Base-by-base conservation (phyloP, 1,139 yeast species). In the Entelexis paramagnoliae region DNA sequence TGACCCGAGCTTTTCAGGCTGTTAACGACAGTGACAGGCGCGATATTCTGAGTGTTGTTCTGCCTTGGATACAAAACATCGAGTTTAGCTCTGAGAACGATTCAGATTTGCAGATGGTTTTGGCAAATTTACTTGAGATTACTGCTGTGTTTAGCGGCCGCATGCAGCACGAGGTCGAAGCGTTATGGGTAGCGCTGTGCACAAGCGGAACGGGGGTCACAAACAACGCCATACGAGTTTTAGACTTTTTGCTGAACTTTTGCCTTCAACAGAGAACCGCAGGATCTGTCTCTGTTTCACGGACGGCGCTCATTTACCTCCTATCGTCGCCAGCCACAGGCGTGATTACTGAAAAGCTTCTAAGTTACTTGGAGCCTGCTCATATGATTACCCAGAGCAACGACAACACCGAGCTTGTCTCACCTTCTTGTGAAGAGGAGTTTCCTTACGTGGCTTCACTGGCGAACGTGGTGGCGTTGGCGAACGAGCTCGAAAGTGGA, bases 171-270 rank as follows among this genome's bases (percentile, higher is more conserved):
- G 96, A 88, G 61, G 86, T 91, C 10, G 97, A 89, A 64, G 94
- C 95, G 0, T 68, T 91, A 36, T 93, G 99, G 99, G 87, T 85
- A 4, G 93, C 96, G 0, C 71, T 91, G 36, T 95, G 94, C 1
- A 79, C 79, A 51, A 83, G 82, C 4, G 72, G 73, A n/a, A 76
- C 77, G 36, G 59, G 58, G 1, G 51, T 51, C 2, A 74, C 80
- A 11, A 75, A 73, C 11, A 89, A 91, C 62, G 81, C 83, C 35
- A 81, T 81, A 52, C 79, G 78, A 9, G 83, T 88, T 19, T 68
- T 86, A 60, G 85, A 81, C 46, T 91, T 79, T 62, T 72, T 88
- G 38, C 72, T 87, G 48, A 74, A 73, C 32, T 79, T 81, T 44
- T 82, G 95, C 43, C 71, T 89, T 51, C 80, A 80, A 44, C 73